Conservation (phyloP, 148 eudicot species). For the Drosera capensis region DNA sequence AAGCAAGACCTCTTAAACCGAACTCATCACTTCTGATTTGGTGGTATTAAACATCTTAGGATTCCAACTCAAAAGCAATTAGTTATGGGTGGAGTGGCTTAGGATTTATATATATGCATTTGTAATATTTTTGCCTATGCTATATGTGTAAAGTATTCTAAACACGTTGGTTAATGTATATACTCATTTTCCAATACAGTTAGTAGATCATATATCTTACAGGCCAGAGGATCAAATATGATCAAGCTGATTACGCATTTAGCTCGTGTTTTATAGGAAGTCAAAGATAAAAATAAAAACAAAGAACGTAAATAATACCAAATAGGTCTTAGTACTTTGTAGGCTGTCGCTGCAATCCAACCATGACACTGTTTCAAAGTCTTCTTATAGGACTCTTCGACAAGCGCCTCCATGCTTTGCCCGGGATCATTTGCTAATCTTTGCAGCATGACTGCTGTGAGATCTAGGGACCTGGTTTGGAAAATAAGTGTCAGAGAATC, state of each 20-base stretch:
- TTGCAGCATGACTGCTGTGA: constrained; percentile 37
- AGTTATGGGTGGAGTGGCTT: no score
- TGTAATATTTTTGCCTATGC: not conserved
- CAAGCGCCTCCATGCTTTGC: constrained; percentile 46
- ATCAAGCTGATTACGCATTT: no score
- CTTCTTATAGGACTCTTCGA: constrained; percentile 42
- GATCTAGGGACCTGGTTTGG: constrained; percentile 40
- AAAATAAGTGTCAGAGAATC: not conserved
- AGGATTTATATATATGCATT: not conserved
- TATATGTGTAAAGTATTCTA: no score
- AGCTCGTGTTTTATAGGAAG: not conserved
- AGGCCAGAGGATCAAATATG: no score
- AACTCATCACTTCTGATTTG: no score
- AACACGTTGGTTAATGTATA: no score
- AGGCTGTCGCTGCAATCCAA: constrained; percentile 84
- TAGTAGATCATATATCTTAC: no score
- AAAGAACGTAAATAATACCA: not conserved
- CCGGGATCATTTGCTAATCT: constrained; percentile 27
- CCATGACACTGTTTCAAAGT: constrained; percentile 91
- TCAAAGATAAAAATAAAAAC: not conserved
- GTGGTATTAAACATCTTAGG: no score
- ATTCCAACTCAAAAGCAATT: no score
- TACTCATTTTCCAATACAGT: no score
- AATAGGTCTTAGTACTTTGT: constrained; percentile 25
- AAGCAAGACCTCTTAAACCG: no score